Evolutionary conservation across 2,329 filamentous ascomycete genomes (phyloP).

Genomic region (Verticillium isaacii): DNA sequence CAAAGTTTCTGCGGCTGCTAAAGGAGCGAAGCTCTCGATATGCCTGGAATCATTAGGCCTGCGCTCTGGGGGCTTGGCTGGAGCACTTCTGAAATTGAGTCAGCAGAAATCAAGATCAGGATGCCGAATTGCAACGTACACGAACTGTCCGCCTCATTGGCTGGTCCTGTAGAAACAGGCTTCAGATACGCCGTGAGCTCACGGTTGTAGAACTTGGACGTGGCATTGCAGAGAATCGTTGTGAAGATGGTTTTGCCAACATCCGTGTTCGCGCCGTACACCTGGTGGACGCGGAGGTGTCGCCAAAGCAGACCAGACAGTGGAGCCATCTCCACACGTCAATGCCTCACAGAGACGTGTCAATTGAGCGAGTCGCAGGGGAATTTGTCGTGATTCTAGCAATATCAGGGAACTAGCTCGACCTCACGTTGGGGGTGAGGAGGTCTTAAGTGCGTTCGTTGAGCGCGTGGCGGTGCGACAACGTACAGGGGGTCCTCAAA

Average conservation of each 20-base stretch:
- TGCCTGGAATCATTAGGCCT: slow-evolving; percentile 42
- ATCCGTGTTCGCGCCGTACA: slow-evolving; percentile 80
- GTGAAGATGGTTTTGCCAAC: slow-evolving; percentile 82
- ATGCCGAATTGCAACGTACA: slow-evolving; percentile 28
- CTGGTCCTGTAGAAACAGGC: slow-evolving; percentile 73
- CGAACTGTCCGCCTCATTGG: slow-evolving; percentile 66
- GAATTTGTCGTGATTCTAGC: background rate
- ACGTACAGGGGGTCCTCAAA: background rate
- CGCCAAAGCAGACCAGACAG: slow-evolving; percentile 62
- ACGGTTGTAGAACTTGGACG: slow-evolving; percentile 37
- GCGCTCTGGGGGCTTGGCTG: background rate
- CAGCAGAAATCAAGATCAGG: background rate
- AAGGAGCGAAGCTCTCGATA: slow-evolving; percentile 52
- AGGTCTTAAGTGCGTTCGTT: background rate
- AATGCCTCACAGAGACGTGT: background rate
- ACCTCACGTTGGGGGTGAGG: background rate
- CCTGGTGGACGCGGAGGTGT: slow-evolving; percentile 63
- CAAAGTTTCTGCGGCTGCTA: slow-evolving; percentile 48
- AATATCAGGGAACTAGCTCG: background rate
- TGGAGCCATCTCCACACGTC: slow-evolving; percentile 30
- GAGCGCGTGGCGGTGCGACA: background rate
- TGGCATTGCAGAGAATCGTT: slow-evolving; percentile 64
- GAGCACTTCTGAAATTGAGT: background rate
- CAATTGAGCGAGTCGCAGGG: background rate
- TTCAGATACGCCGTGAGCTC: slow-evolving; percentile 65